These are phyloP conservation scores for Arachnopeziza araneosa DNA, from an alignment of 2,329 filamentous ascomycete genomes.

Conservation along the genomic window DNA sequence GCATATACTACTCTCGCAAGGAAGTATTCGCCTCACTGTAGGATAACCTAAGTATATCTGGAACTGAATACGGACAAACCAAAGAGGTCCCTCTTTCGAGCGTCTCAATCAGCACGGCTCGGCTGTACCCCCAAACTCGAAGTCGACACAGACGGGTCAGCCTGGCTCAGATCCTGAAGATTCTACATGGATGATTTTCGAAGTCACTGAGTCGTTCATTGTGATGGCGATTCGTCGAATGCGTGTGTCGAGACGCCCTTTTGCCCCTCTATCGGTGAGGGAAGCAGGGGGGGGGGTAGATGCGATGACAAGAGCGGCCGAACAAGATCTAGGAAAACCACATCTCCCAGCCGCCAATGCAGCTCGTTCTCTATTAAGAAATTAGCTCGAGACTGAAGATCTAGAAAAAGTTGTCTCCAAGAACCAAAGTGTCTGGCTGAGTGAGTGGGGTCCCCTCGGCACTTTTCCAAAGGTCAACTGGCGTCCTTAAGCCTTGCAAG, in stretches of 20 bases:
- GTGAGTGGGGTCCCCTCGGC: neutral
- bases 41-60: too few species aligned
- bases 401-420: neutral
- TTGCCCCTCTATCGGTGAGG: constrained; percentile 15
- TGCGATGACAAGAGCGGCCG: neutral
- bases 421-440: neutral
- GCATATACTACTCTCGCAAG: too few species aligned
- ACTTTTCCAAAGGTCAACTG: neutral
- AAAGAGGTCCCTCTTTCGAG: neutral
- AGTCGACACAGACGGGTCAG: neutral
- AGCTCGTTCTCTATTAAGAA: neutral
- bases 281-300: neutral
- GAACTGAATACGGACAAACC: too few species aligned
- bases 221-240: neutral
- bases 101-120: neutral
- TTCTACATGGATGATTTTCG: neutral
- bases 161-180: neutral
- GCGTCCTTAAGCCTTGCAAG: neutral
- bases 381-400: neutral
- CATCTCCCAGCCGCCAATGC: neutral
- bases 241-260: neutral
- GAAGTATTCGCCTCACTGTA: too few species aligned
- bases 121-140: neutral
- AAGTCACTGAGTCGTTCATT: neutral
- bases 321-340: neutral